Percentiles rank a stretch among this genome's conserved stretches.
These are phyloP conservation scores for Pyrenochaeta sp. DNA, from an alignment of 2,329 filamentous ascomycete species.

Conservation along the genomic window DNA sequence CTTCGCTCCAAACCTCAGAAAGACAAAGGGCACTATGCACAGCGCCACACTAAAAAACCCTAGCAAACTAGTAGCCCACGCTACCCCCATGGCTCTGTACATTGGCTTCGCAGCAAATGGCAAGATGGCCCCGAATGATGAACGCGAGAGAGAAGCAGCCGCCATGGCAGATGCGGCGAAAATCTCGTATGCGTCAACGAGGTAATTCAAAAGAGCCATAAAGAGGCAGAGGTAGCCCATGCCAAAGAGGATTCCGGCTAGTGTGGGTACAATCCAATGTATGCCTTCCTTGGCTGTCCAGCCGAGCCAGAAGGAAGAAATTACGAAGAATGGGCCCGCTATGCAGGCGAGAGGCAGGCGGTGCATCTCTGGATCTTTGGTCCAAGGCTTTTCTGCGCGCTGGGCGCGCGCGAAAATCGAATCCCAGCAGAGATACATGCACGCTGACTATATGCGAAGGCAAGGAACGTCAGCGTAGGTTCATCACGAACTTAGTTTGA, in stretches of 20 bases:
- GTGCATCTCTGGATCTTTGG: conserved; percentile 69
- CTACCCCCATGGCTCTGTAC: conserved; percentile 73
- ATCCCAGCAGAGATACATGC: conserved; percentile 72
- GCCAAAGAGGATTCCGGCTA: conserved; percentile 55
- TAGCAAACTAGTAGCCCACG: conserved; percentile 68
- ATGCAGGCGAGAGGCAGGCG: conserved; percentile 76
- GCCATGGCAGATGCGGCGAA: conserved; percentile 82
- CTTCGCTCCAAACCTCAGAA: conserved; percentile 62
- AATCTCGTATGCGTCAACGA: conserved; percentile 71
- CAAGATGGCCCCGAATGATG: conserved; percentile 73
- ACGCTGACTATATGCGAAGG: background rate
- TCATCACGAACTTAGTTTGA: no score
- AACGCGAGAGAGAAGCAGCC: conserved; percentile 82
- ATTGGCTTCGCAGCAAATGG: conserved; percentile 61
- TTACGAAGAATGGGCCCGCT: conserved; percentile 68
- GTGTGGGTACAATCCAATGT: conserved; percentile 56
- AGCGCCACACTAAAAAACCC: conserved; percentile 60
- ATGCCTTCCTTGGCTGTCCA: conserved; percentile 50
- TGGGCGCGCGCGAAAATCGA: conserved; percentile 63
- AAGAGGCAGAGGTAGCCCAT: conserved; percentile 60
- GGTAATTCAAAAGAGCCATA: conserved; percentile 68
- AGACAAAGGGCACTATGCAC: conserved; percentile 66
- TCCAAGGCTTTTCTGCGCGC: conserved; percentile 62
- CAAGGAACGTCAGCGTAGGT: background rate
- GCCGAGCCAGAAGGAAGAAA: conserved; percentile 54